Percentiles rank a stretch among this genome's conserved stretches.
Evolutionary conservation across 768 basidiomycete species (phyloP).

Genomic region (Suillus variegatus): DNA sequence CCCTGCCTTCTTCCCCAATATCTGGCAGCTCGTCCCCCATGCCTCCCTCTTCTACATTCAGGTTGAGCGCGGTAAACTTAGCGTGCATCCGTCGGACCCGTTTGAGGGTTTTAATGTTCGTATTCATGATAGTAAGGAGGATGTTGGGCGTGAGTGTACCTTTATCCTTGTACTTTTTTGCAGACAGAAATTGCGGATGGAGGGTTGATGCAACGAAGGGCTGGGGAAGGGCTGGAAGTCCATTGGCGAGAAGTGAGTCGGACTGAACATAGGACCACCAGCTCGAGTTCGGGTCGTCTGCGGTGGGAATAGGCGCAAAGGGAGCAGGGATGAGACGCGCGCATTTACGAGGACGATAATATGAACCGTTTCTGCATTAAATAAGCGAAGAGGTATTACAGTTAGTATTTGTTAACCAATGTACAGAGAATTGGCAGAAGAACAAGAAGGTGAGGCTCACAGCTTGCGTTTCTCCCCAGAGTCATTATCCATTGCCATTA

Average conservation of each 20-base stretch:
- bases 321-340: conserved; percentile 41
- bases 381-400: conserved; percentile 22
- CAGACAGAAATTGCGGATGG: conserved; percentile 9
- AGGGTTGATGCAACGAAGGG: conserved; percentile 30
- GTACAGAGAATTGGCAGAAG: not conserved
- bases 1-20: conserved; percentile 27
- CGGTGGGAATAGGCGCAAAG: conserved; percentile 28
- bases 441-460: conserved; percentile 32
- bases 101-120: conserved; percentile 51
- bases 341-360: conserved; percentile 62
- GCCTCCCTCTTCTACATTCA: conserved; percentile 35
- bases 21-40: conserved; percentile 36
- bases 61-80: conserved; percentile 36
- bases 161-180: conserved; percentile 17
- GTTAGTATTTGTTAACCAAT: too few species aligned
- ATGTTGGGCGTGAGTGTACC: conserved; percentile 28
- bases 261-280: conserved; percentile 80
- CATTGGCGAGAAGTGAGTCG: conserved; percentile 61
- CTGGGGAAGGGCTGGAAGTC: conserved; percentile 58
- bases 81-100: conserved; percentile 71
- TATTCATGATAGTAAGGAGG: conserved; percentile 68
- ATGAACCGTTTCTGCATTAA: conserved; percentile 30
- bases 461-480: conserved; percentile 66
- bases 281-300: conserved; percentile 50
- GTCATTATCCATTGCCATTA: conserved; percentile 31